phyloP scores from a whole-genome alignment of 352 stramenopile genomes.

The Phytophthora vignae region DNA sequence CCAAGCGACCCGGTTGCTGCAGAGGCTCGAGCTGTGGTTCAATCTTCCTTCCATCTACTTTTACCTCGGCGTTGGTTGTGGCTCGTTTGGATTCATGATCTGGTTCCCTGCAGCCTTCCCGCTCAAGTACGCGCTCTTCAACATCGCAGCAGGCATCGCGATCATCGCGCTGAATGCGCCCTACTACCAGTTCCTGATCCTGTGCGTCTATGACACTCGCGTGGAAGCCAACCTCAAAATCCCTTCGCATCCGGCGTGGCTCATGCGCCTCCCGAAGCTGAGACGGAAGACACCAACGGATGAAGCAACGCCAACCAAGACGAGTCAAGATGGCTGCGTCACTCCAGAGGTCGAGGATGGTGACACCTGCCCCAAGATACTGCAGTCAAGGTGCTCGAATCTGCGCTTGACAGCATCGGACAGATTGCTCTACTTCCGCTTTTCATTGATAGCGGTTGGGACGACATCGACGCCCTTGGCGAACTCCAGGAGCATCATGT shows the following conservation, averaged over 20 bases:
- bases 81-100: conserved; percentile 37
- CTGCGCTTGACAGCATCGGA: conserved; percentile 22
- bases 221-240: conserved; percentile 29
- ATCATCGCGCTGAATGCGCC: conserved; percentile 33
- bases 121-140: conserved; percentile 23
- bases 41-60: conserved; percentile 41
- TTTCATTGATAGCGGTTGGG: conserved; percentile 31
- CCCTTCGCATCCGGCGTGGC: conserved; percentile 20
- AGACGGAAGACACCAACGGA: conserved; percentile 2
- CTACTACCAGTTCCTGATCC: conserved; percentile 46
- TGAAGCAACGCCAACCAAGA: neutral
- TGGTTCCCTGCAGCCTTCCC: conserved; percentile 39
- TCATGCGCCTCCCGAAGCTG: conserved; percentile 11
- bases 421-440: conserved; percentile 16
- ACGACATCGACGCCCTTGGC: conserved; percentile 31
- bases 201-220: conserved; percentile 38
- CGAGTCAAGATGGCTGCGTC: neutral
- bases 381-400: conserved; percentile 6
- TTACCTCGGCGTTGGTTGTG: conserved; percentile 33
- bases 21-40: conserved; percentile 33
- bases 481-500: conserved; percentile 29
- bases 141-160: conserved; percentile 16
- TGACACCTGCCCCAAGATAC: neutral
- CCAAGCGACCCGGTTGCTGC: conserved; percentile 22
- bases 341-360: neutral